Conservation (phyloP, 257 asterid species). For the Rehmannia glutinosa region DNA sequence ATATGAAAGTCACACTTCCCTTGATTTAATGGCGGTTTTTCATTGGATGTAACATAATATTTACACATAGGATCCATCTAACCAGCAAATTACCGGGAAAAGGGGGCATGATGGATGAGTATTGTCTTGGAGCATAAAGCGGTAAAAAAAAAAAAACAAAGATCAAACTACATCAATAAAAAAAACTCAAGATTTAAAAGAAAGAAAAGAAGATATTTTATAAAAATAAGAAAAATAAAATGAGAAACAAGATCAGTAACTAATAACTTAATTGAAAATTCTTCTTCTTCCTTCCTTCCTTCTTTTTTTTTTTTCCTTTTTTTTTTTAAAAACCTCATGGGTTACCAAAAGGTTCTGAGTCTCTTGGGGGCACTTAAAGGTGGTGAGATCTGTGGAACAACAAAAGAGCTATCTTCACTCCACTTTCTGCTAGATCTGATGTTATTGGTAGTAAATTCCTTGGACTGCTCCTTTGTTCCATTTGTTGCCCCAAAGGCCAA, state of each 20-base stretch:
- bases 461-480: conserved; percentile 31
- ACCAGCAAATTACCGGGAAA: conserved; percentile 10
- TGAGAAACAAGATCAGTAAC: not conserved
- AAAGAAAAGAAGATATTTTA: not conserved
- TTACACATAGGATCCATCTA: conserved; percentile 17
- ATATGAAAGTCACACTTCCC: not conserved
- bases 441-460: not conserved
- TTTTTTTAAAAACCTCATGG: not conserved
- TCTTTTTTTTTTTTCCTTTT: not conserved
- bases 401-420: conserved; percentile 47
- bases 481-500: conserved; percentile 36
- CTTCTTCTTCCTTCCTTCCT: not conserved
- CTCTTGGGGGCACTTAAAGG: conserved; percentile 33
- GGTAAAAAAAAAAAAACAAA: not conserved
- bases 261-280: not conserved
- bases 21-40: not conserved
- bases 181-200: not conserved
- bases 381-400: conserved; percentile 68
- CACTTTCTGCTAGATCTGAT: conserved; percentile 39
- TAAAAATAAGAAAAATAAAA: not conserved
- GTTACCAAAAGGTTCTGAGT: conserved; percentile 38
- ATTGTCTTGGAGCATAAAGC: not conserved
- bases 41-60: conserved; percentile 18
- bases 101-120: too few relatives aligned
- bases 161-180: conserved; percentile 10